Conservation (phyloP, 768 basidiomycete species). For the Lanmaoa pseudosensibilis region DNA sequence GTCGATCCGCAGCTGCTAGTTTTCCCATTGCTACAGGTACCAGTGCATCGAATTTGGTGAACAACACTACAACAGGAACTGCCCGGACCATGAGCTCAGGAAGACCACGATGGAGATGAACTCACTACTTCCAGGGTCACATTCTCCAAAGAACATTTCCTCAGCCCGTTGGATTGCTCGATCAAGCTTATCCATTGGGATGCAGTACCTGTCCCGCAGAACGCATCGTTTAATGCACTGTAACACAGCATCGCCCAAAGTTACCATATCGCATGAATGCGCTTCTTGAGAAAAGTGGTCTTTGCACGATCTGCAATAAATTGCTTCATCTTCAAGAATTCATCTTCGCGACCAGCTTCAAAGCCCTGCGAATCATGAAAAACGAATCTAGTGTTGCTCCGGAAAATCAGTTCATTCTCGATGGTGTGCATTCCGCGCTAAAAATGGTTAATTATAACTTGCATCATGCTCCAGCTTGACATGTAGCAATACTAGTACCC, state of each 20-base stretch:
- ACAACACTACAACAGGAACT: not conserved
- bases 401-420: not conserved
- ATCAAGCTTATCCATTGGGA: not conserved
- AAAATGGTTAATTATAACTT: not conserved
- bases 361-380: slow-evolving; percentile 3
- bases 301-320: not conserved
- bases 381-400: not conserved
- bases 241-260: not conserved
- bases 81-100: not conserved
- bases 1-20: not conserved
- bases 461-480: no score
- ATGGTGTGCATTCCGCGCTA: not conserved
- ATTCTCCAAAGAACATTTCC: no score
- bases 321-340: not conserved
- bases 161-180: not conserved
- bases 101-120: no score
- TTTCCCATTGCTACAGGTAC: not conserved
- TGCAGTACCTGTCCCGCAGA: not conserved
- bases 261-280: slow-evolving; percentile 5
- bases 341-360: slow-evolving; percentile 2
- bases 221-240: not conserved
- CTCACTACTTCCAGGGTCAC: no score
- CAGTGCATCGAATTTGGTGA: slow-evolving; percentile 4
- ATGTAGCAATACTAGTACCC: not conserved
- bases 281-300: not conserved